Conservation (phyloP, 495 filamentous ascomycete species). For the Penicillium subrubescens region DNA sequence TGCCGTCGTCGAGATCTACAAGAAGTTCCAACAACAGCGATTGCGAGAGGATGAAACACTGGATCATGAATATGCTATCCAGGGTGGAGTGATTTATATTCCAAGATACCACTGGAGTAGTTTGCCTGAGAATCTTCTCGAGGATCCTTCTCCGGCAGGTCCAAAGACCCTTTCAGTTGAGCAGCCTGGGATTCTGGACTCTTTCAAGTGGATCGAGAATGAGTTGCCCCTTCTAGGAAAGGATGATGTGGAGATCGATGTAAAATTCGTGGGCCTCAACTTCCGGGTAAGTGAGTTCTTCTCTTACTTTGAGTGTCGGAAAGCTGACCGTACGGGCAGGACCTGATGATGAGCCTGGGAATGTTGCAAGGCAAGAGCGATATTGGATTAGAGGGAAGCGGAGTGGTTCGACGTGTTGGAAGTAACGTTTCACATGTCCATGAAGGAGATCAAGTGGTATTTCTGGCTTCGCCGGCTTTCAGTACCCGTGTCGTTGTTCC, state of each 20-base stretch:
- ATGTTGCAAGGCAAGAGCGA: constrained; percentile 13
- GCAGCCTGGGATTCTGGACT: neutral
- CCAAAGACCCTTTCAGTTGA: constrained; percentile 3
- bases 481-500: neutral
- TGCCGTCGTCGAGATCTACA: neutral
- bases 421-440: neutral
- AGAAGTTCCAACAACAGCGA: constrained; percentile 3
- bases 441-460: constrained; percentile 10
- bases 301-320: neutral
- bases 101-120: constrained; percentile 28
- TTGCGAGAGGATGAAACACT: constrained; percentile 22
- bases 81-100: constrained; percentile 25
- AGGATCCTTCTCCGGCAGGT: neutral
- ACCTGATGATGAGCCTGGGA: constrained; percentile 7
- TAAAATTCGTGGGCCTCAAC: constrained; percentile 10
- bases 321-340: neutral
- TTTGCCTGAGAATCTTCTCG: constrained; percentile 8
- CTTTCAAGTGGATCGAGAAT: neutral
- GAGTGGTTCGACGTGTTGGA: constrained; percentile 8
- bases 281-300: neutral
- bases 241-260: constrained; percentile 8
- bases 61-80: constrained; percentile 30
- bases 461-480: neutral
- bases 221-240: neutral
- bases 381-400: constrained; percentile 13